Evolutionary conservation across 2,329 filamentous ascomycete genomes (phyloP).

Genomic region (Ilyonectria destructans): DNA sequence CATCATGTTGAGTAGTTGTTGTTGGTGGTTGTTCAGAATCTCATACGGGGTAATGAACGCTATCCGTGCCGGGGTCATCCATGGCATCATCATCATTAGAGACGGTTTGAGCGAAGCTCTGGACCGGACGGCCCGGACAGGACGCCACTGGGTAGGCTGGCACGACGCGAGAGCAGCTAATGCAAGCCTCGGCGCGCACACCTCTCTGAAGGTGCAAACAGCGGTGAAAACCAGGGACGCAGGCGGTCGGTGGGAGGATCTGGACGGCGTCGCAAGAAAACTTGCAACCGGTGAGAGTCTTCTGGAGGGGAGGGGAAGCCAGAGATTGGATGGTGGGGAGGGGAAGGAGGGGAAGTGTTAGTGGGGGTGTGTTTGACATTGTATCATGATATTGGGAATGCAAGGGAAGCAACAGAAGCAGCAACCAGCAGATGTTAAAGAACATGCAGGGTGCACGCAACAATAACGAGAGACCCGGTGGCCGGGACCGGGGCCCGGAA

Average conservation of each 20-base stretch:
- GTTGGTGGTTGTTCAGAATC: conserved; percentile 34
- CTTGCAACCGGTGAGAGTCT: conserved; percentile 42
- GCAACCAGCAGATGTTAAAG: conserved; percentile 27
- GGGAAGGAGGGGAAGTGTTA: conserved; percentile 40
- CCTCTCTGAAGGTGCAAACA: conserved; percentile 39
- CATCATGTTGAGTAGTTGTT: conserved; percentile 24
- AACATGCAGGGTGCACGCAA: conserved; percentile 21
- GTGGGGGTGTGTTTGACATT: conserved; percentile 29
- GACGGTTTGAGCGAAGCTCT: conserved; percentile 40
- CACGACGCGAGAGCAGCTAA: conserved; percentile 41
- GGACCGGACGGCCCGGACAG: conserved; percentile 38
- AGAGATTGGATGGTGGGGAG: conserved; percentile 43
- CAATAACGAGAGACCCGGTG: conserved; percentile 35
- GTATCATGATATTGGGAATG: conserved; percentile 24
- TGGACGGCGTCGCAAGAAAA: conserved; percentile 15
- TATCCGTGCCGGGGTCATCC: conserved; percentile 30
- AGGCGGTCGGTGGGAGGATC: conserved; percentile 14
- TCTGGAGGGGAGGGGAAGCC: conserved; percentile 45
- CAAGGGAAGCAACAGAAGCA: conserved; percentile 26
- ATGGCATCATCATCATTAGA: conserved; percentile 43
- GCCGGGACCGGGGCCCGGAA: conserved; percentile 40
- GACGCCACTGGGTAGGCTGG: conserved; percentile 37
- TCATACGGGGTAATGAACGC: conserved; percentile 31
- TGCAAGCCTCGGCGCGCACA: conserved; percentile 40
- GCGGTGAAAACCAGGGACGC: conserved; percentile 43